Conservation (phyloP, 1,284 basidiomycete species). For the Cutaneotrichosporon curvatum region DNA sequence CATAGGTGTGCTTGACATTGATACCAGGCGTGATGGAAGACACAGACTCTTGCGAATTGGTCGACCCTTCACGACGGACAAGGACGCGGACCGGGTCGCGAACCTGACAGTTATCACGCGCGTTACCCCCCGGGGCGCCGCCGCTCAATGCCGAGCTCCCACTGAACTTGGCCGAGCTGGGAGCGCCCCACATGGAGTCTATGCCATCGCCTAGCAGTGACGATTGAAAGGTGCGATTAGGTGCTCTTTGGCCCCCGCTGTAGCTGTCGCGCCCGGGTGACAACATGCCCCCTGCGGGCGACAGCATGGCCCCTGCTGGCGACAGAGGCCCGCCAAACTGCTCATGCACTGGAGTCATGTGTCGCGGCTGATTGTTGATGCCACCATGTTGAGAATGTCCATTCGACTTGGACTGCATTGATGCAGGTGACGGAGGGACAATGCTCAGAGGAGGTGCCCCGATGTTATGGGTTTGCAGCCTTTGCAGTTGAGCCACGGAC, state of each 20-base stretch:
- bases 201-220: conserved; percentile 10
- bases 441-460: conserved; percentile 1
- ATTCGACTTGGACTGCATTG: background rate
- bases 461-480: conserved; percentile 23
- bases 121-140: conserved; percentile 2
- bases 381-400: conserved; percentile 6
- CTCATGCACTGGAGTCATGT: conserved; percentile 1
- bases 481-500: conserved; percentile 69
- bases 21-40: conserved; percentile 50
- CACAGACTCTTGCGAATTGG: conserved; percentile 50
- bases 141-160: background rate
- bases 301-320: conserved; percentile 2
- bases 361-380: conserved; percentile 1
- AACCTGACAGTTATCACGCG: conserved; percentile 56
- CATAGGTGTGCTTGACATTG: conserved; percentile 83
- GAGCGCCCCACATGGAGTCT: conserved; percentile 17
- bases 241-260: conserved; percentile 8
- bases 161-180: conserved; percentile 3
- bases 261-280: conserved; percentile 5
- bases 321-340: background rate
- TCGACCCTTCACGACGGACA: conserved; percentile 78
- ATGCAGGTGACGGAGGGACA: background rate
- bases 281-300: conserved; percentile 3
- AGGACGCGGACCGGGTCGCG: conserved; percentile 92
- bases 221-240: conserved; percentile 16